Conservation (phyloP, 2,329 filamentous ascomycete genomes). For the Cladosporium sp. region DNA sequence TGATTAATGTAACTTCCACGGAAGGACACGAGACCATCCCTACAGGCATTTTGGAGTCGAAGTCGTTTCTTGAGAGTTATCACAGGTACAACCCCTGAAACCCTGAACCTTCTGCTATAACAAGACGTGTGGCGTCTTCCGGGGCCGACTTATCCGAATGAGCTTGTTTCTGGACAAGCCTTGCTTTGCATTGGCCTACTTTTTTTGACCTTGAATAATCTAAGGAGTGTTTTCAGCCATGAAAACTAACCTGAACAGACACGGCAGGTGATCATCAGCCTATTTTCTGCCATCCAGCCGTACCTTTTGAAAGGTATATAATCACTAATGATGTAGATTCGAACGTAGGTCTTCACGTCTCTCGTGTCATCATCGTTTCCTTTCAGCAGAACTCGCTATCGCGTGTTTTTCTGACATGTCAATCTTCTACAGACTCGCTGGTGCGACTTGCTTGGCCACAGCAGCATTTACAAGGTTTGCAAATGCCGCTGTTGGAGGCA, state of each 20-base stretch:
- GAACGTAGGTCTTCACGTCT: neutral
- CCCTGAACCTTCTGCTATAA: conserved; percentile 7
- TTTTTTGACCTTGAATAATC: neutral
- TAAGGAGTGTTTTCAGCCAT: neutral
- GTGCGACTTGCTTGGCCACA: neutral
- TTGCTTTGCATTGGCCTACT: neutral
- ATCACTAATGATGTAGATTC: neutral
- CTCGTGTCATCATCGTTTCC: neutral
- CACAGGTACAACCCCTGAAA: neutral
- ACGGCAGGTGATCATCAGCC: no score
- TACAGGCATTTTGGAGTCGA: no score
- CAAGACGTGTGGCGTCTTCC: conserved; percentile 4
- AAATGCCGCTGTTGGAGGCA: conserved; percentile 11
- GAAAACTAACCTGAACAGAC: neutral
- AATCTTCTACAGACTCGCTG: neutral
- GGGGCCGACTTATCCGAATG: conserved; percentile 4
- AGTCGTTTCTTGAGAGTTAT: no score
- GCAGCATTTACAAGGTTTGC: neutral
- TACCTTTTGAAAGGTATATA: neutral
- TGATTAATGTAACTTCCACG: no score
- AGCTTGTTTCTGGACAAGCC: conserved; percentile 3
- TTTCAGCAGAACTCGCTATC: neutral
- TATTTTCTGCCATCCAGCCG: no score
- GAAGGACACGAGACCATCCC: no score
- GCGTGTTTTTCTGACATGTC: neutral